Base-by-base conservation (phyloP, 495 filamentous ascomycete species). In the Penicillium salamii region DNA sequence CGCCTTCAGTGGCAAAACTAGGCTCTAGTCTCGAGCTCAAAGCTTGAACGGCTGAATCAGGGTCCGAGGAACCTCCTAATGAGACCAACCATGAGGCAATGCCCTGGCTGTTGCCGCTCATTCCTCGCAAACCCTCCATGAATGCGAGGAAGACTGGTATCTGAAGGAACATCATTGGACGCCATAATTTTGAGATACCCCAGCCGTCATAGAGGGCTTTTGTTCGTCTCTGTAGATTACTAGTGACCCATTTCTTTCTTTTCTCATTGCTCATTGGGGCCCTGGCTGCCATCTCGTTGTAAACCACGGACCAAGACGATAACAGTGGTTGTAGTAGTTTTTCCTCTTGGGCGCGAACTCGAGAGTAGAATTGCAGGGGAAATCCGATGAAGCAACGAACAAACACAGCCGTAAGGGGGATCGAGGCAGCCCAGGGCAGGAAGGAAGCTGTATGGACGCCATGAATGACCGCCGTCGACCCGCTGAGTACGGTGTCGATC, bases 61-160 rank as follows among this genome's bases (percentile, higher is more conserved):
- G 20, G 7, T 53, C 49, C 17, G 19, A 13, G 9, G 53, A 33
- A 7, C 59, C 52, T 15, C 61, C 13, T 11, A 54, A 42, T 1
- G 63, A 67, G 2, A 61, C 52, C 4, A 72, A 41, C 54, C 62
- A 69, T 9, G 78, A 76, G 1, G 84, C 20, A n/a, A 85, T 50
- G 0, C 85, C 82, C 1, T 59, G 63, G 11, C 71, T 66, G 14
- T 69, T 77, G 4, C 84, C 85, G 44, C 77, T 79, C 75, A 91
- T 81, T 21, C 72, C 69, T 19, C 90, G 68, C 11, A 95, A 37
- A 24, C 77, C 75, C 54, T 92, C 87, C 52, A 88, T 86, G 24
- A 83, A 72, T 11, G 75, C 55, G 14, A 93, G 56, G 78, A 84
- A 95, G 17, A 89, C 57, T 1, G 89, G 89, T 0, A 91, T 38